A percentile compares a stretch with the other conserved stretches of the same genome.
phyloP scores from a whole-genome alignment of 352 stramenopile genomes.

The Phytophthora lateralis region DNA sequence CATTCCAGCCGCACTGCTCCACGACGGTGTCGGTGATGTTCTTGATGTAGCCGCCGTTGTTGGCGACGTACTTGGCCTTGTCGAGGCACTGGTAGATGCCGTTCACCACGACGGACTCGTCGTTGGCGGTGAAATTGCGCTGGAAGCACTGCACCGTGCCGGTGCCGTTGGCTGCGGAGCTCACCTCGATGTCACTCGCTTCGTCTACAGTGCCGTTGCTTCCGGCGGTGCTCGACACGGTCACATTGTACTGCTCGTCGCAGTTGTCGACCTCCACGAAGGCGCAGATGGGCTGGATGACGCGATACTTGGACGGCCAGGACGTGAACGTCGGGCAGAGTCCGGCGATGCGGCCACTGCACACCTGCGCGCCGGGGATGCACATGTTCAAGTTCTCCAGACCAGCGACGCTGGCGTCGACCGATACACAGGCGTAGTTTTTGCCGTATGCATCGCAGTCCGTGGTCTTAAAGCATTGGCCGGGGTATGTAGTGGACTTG shows the following conservation, averaged over 20 bases:
- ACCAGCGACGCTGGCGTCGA: conserved; percentile 59
- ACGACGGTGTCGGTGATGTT: conserved; percentile 69
- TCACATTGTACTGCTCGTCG: conserved; percentile 56
- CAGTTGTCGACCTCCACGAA: conserved; percentile 72
- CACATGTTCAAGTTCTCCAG: conserved; percentile 76
- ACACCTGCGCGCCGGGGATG: conserved; percentile 57
- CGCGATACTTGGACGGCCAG: conserved; percentile 71
- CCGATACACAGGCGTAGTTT: conserved; percentile 73
- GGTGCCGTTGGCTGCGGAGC: conserved; percentile 21
- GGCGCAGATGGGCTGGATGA: conserved; percentile 74
- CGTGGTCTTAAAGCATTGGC: conserved; percentile 48
- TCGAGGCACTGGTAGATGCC: conserved; percentile 84
- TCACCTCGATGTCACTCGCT: conserved; percentile 22
- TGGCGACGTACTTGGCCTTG: conserved; percentile 58
- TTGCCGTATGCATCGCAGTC: conserved; percentile 64
- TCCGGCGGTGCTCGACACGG: conserved; percentile 24
- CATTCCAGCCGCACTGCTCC: conserved; percentile 54
- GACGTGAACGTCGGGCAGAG: conserved; percentile 76
- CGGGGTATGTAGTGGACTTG: conserved; percentile 54
- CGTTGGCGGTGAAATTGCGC: conserved; percentile 62
- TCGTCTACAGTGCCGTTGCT: conserved; percentile 34
- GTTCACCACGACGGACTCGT: conserved; percentile 52
- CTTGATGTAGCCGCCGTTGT: conserved; percentile 62
- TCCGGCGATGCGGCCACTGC: conserved; percentile 63
- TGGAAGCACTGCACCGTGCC: conserved; percentile 72